phyloP scores from a whole-genome alignment of 768 basidiomycete genomes.

The Suillus hirtellus region DNA sequence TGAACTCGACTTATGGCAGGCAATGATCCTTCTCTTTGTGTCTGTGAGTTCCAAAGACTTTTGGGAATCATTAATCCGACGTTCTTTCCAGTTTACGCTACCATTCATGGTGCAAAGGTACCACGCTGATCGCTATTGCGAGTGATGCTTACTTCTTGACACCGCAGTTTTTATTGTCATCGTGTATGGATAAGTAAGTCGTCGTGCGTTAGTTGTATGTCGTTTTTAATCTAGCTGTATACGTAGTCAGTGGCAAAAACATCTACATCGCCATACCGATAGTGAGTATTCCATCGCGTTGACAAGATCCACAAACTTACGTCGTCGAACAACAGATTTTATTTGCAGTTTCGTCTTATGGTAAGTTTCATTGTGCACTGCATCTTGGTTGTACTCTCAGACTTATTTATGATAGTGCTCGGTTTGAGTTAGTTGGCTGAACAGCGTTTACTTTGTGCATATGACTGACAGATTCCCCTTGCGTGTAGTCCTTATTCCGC shows the following conservation, averaged over 20 bases:
- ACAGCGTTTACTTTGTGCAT: background rate
- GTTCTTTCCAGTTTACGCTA: background rate
- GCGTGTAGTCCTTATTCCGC: background rate
- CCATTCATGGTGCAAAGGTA: slow-evolving; percentile 10
- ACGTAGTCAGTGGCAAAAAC: slow-evolving; percentile 6
- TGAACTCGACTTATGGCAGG: background rate
- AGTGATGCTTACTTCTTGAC: background rate
- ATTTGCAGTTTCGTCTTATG: background rate
- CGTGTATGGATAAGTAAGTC: slow-evolving; percentile 14
- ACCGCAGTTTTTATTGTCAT: slow-evolving; percentile 10
- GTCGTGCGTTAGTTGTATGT: background rate
- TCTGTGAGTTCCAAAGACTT: background rate
- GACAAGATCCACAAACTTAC: background rate
- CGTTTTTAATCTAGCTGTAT: background rate
- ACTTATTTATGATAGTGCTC: slow-evolving; percentile 1
- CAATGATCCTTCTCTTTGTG: background rate
- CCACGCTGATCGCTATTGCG: background rate
- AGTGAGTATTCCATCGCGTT: background rate
- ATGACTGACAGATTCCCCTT: background rate
- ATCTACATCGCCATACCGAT: slow-evolving; percentile 4
- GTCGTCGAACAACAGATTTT: background rate
- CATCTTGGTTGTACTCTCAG: background rate
- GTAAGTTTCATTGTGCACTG: background rate
- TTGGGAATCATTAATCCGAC: background rate
- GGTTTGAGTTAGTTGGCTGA: slow-evolving; percentile 1